Base-by-base conservation (phyloP, 2,329 filamentous ascomycete genomes). In the Cytospora paraplurivora region DNA sequence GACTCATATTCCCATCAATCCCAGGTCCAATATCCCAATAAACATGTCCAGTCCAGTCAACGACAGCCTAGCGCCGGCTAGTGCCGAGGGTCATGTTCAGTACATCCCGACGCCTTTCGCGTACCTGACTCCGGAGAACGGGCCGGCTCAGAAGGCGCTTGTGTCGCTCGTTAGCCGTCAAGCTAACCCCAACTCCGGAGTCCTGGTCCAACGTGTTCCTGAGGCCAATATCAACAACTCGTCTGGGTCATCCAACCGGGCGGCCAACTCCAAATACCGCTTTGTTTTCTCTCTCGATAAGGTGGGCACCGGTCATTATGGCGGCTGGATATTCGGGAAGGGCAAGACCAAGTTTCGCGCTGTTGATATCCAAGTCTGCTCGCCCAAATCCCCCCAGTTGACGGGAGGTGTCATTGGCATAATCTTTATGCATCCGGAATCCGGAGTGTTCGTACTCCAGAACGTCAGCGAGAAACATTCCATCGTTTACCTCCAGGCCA, bases 91-190 rank as follows among this genome's bases (percentile, higher is more conserved):
- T 13, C 13, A 21, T 52, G 27, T 33, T 52, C 21, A 27, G 27
- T 27, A 27, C 27, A 27, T 3, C 4, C 27, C 27, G 27, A 27
- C 27, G 2, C 2, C 21, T 55, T 55, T 55, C 10, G 52, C 52
- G 35, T 33, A 21, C 17, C 33, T 55, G 33, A 55, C 52, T 7
- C 52, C 52, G n/a, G 52, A 55, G 32, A 55, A 55, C 34, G 13
- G 13, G 6, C 11, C 13, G 33, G 52, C 52, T 7, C 52, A 55
- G 12, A 55, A 38, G 12, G 17, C 17, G 19, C 32, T 53, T 8
- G 32, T 32, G 17, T n/a, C 32, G 13, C 52, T 37, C 7, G 33
- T 55, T 12, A 38, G 34, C 15, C 27, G n/a, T 8, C 52, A 37
- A n/a, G 32, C 15, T 35, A 15, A 15, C n/a, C 7, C 13, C 27